These are phyloP conservation scores for Penicillium soppii DNA, from an alignment of 495 filamentous ascomycete species.

Conservation along the genomic window DNA sequence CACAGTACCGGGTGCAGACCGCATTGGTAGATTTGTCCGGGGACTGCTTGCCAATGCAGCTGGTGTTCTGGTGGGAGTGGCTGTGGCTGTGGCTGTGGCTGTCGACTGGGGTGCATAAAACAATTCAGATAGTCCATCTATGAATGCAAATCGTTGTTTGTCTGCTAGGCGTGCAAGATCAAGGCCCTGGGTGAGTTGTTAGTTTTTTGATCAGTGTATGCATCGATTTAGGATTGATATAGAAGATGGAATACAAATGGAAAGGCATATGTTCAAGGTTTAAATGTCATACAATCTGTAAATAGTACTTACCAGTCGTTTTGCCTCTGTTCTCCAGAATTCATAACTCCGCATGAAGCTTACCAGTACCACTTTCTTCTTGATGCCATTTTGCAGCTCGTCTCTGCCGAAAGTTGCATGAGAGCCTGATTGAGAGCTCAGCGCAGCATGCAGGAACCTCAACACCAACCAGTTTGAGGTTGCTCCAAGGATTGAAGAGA, in stretches of 20 bases:
- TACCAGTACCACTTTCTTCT: constrained; percentile 66
- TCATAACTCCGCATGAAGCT: constrained; percentile 73
- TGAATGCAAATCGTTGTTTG: constrained; percentile 61
- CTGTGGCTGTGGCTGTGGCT: constrained; percentile 15
- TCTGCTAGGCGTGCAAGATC: constrained; percentile 62
- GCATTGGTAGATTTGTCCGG: constrained; percentile 34
- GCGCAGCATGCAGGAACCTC: constrained; percentile 59
- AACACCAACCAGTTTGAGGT: constrained; percentile 73
- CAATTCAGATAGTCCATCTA: constrained; percentile 70
- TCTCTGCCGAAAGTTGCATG: constrained; percentile 21
- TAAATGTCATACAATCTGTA: neutral
- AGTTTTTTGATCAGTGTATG: constrained; percentile 4
- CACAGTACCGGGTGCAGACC: constrained; percentile 27
- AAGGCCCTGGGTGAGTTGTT: constrained; percentile 49
- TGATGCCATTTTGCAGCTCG: constrained; percentile 23
- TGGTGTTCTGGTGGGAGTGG: constrained; percentile 12
- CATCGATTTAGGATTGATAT: neutral
- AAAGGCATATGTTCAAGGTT: constrained; percentile 3
- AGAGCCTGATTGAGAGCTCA: constrained; percentile 30
- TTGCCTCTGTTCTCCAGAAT: constrained; percentile 71
- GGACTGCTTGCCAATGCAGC: constrained; percentile 11
- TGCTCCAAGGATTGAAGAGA: constrained; percentile 72
- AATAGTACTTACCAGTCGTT: constrained; percentile 52
- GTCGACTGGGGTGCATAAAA: constrained; percentile 37
- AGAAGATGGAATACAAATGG: neutral